Base-by-base conservation (phyloP, 495 filamentous ascomycete species). In the Pyronema omphalodes region DNA sequence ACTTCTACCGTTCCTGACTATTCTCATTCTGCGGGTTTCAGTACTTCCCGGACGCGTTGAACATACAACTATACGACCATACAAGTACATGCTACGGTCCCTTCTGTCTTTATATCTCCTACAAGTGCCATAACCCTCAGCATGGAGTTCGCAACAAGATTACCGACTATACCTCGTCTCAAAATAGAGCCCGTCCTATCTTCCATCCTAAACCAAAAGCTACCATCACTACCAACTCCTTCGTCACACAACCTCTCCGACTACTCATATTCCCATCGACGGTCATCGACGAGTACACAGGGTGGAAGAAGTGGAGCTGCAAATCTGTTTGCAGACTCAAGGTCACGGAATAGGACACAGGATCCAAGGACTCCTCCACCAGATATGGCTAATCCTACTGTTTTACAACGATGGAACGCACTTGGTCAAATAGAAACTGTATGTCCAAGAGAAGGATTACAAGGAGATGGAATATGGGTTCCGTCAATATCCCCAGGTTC, bases 201-300 rank as follows among this genome's bases (percentile, higher is more conserved):
- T 6, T 35, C 47, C 8, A 12, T 19, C 3, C 9, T 34, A n/a
- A 23, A n/a, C 19, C 47, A 23, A 35, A 23, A 12, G 12, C 9
- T 19, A 15, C 44, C 44, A 47, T 23, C 18, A 11, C 47, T 9
- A 35, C 47, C 47, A 12, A 35, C 47, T 3, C 7, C 9, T 36
- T 36, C 47, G 7, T 50, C 36, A 35, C 39, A 44, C 54, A 49
- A 62, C 50, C 52, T 60, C 45, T 55, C 60, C 49, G 37, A 46
- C 51, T 58, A 54, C 55, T 35, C 54, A 44, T 55, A 48, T 51
- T 19, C 14, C 47, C 7, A 37, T 29, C 60, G 29, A 58, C 59
- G 48, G 57, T 29, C 23, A 2, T 29, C 23, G 23, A 5, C 23
- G 23, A 29, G 23, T 29, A 29, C 23, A 29, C 23, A 29, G 5